A percentile compares a stretch with the other conserved stretches of the same genome.
Evolutionary conservation across 306 rosid species (phyloP).

Genomic region (Castanea crenata): DNA sequence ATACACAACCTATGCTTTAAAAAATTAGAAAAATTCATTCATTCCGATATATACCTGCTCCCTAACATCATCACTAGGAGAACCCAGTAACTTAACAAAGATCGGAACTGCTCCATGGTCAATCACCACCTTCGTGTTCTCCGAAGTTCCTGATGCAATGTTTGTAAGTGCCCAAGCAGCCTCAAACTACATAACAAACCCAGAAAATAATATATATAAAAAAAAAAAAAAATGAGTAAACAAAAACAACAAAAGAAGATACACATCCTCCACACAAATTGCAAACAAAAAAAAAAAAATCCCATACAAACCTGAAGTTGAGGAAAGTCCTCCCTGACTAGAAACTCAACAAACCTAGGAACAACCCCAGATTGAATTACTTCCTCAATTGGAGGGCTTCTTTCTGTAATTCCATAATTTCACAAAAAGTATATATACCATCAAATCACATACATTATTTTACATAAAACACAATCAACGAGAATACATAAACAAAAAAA

Average conservation of each 20-base stretch:
- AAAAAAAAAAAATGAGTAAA: background rate
- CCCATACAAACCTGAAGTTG: conserved; percentile 67
- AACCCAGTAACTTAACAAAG: conserved; percentile 81
- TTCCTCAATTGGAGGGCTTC: conserved; percentile 94
- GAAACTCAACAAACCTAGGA: conserved; percentile 84
- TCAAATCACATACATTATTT: background rate
- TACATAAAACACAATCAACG: background rate
- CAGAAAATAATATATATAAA: background rate
- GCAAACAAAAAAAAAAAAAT: background rate
- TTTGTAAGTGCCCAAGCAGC: conserved; percentile 98
- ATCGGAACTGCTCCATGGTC: conserved; percentile 93
- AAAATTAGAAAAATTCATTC: background rate
- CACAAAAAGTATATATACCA: background rate
- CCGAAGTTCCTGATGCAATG: conserved; percentile 93
- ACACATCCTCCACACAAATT: background rate
- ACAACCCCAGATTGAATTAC: conserved; percentile 91
- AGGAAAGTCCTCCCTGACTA: conserved; percentile 79
- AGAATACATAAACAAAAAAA: background rate
- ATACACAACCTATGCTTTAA: background rate
- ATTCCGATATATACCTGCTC: conserved; percentile 63
- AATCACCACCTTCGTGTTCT: conserved; percentile 85
- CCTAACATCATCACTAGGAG: conserved; percentile 92
- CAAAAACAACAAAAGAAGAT: background rate
- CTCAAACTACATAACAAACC: conserved; percentile 58
- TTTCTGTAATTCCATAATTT: conserved; percentile 33